Evolutionary conservation across 805 yeast species (phyloP), one percentile per base, ranked within the genome.

Genomic region (Ogataea siamensis): DNA sequence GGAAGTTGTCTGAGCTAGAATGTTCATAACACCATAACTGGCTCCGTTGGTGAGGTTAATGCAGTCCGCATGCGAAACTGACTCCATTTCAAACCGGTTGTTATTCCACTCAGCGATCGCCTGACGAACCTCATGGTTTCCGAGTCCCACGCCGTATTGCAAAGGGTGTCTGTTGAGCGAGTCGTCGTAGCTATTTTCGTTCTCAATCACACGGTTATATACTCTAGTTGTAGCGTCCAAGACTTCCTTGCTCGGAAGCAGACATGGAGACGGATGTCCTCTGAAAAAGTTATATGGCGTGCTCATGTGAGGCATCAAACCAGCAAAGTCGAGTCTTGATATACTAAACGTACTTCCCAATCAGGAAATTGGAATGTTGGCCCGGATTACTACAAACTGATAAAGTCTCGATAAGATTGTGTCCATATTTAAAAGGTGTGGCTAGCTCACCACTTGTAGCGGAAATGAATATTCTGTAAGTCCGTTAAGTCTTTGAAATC

Each of bases 31-130:
- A 3, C 95, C 95, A 56, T 77, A 86, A 24, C 89, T 81, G 0
- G 95, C 91, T 10, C 96, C 96, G 28, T 76, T 80, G 3, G 93
- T 83, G 40, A 87, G 60, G 57, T 83, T 83, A 22, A 87, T 54
- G 45, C 67, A 59, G 8, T 74, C 76, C 0, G 85, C 71, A 16
- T 63, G 56, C 3, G 73, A 57, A 3, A 47, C 49, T 4, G 55
- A 13, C 1, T 24, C 4, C 5, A 58, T 48, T 7, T 63, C 51
- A 50, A 74, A 77, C 4, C 58, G 55, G 16, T 55, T 50, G 41
- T 72, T 68, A 34, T 67, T 66, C 75, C 87, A 81, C 3, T 66
- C 45, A n/a, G 76, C 67, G 6, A 87, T 63, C 3, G 68, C 59
- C 11, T 64, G 48, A 30, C 95, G 70, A 4, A 82, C 85, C 58